Evolutionary conservation across 345 rosid species (phyloP), one percentile per base, ranked within the genome.

Genomic region (Dipteronia sinensis): DNA sequence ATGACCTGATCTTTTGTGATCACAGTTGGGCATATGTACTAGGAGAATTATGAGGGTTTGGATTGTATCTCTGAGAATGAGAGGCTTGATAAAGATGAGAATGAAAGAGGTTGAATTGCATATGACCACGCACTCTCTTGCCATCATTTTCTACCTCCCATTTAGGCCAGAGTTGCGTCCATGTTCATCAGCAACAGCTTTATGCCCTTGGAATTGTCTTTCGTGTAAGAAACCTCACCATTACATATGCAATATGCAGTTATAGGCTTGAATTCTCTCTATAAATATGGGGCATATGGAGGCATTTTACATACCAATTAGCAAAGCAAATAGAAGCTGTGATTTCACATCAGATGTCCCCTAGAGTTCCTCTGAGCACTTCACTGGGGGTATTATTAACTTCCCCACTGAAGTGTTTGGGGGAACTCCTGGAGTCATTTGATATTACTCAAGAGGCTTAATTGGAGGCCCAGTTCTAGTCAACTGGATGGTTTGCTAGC

Each of bases 371-470:
- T 77, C 65, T 73, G 83, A 82, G 11, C 83, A 74, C 85, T 84
- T 84, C 87, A 84, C 5, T 77, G 79, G 75, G 77, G 46, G 46
- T 42, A 80, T 65, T 46, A 46, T 16, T 3, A 4, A 3, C 11
- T 42, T 46, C 34, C 76, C 78, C 71, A 72, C 76, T 85, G 82
- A 85, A 85, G 85, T 85, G 87, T 79, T 82, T 82, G 87, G 85
- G 78, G 87, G 85, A 82, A 79, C 83, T 84, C 89, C 79, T 73
- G 77, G 84, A 77, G 82, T 61, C 78, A 56, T 77, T 72, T 75
- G 85, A 78, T 65, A 59, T 19, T 78, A 6, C 16, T 27, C 3
- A 53, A 12, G 13, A 22, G 12, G 38, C 7, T 34, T 34, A 34
- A 34, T 34, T 34, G 38, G 38, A 4, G 4, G 38, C 38, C 38